These are phyloP conservation scores for Echium plantagineum DNA, from an alignment of 257 asterid species.

Conservation along the genomic window DNA sequence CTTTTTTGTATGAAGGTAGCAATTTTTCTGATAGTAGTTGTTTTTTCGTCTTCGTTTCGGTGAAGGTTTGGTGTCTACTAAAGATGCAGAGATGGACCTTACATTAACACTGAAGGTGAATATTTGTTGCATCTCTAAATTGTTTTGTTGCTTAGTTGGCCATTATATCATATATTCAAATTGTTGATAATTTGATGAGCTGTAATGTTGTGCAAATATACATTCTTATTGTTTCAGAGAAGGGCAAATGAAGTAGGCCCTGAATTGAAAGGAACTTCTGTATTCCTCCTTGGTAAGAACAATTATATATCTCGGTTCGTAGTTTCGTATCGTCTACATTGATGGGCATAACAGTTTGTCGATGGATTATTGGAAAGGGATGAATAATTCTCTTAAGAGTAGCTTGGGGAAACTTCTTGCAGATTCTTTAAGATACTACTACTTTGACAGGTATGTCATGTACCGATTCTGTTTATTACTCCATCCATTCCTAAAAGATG, in stretches of 20 bases:
- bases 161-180: neutral
- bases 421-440: slow-evolving; percentile 65
- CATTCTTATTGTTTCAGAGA: slow-evolving; percentile 31
- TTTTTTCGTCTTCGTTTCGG: neutral
- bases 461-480: neutral
- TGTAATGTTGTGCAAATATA: neutral
- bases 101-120: slow-evolving; percentile 54
- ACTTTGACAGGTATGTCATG: slow-evolving; percentile 57
- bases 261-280: slow-evolving; percentile 70
- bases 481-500: neutral
- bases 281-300: slow-evolving; percentile 76
- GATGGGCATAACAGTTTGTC: neutral
- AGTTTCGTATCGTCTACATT: neutral
- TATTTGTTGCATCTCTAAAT: neutral
- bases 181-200: neutral
- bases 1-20: too few relatives aligned
- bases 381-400: slow-evolving; percentile 59
- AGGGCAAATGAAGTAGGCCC: slow-evolving; percentile 56
- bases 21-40: neutral
- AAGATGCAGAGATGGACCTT: slow-evolving; percentile 30
- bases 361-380: slow-evolving; percentile 31
- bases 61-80: slow-evolving; percentile 26
- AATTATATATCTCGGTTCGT: neutral
- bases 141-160: too few relatives aligned
- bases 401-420: slow-evolving; percentile 66